Base-by-base conservation (phyloP, 2,329 filamentous ascomycete species). In the Xylariales sp. region DNA sequence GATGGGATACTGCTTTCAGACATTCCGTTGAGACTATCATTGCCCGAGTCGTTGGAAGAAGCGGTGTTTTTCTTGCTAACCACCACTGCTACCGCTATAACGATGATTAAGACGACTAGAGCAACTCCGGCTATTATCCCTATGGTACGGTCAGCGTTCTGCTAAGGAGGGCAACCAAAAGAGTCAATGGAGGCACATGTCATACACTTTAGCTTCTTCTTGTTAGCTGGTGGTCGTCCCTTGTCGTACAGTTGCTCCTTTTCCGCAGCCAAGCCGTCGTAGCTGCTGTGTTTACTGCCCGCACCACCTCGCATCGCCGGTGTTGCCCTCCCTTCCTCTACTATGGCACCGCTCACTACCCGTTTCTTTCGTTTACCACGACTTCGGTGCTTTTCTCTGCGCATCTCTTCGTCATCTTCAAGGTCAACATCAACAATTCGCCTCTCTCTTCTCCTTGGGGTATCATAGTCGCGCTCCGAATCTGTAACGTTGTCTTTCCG, bases 301-400 rank as follows among this genome's bases (percentile, higher is more conserved):
- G 46, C 49, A 3, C 71, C 71, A 4, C 73, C 72, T 45, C 72
- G 60, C 5, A 74, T 40, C 2, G 58, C 61, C 5, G 61, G 60
- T 15, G 50, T 57, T 5, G 61, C 62, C n/a, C 67, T 62, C 1
- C 83, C 84, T 58, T 88, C 84, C 54, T 88, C 84, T 51, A 85
- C 66, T 14, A 84, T 64, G 0, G 81, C 80, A 15, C 83, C 84
- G 47, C 84, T 88, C 15, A 84, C 81, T n/a, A 86, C 70, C 46
- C 71, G 72, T 55, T 79, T 78, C 49, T 71, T 73, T 31, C 61
- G 60, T 37, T 64, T 63, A 39, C 56, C 57, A 11, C 59, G 60
- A 47, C 51, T 67, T 29, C 63, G 58, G 9, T 64, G 58, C 32
- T 56, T 52, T 22, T 62, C 34, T 45, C 46, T 64, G 51, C 40